Conservation (phyloP, 345 rosid genomes). For the Pistacia atlantica region DNA sequence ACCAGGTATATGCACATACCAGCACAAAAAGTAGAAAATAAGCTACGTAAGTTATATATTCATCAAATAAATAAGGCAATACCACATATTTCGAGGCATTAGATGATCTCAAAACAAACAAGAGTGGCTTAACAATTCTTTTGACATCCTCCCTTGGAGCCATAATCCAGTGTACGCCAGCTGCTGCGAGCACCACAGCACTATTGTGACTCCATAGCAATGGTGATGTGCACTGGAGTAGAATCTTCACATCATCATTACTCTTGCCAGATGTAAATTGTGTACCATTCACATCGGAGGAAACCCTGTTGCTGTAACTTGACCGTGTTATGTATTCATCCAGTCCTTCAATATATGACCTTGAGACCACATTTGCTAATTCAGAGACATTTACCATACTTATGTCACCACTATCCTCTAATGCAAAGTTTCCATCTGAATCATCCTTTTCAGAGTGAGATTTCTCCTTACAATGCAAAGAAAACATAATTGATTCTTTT, state of each 20-base stretch:
- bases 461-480: slow-evolving; percentile 45
- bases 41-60: not conserved
- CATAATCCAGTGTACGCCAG: slow-evolving; percentile 97
- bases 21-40: not conserved
- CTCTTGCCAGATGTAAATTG: slow-evolving; percentile 62
- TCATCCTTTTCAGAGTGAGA: slow-evolving; percentile 48
- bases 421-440: slow-evolving; percentile 35
- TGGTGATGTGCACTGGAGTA: slow-evolving; percentile 89
- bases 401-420: slow-evolving; percentile 33
- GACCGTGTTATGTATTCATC: slow-evolving; percentile 81
- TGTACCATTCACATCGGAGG: slow-evolving; percentile 40
- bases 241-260: slow-evolving; percentile 75
- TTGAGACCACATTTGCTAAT: slow-evolving; percentile 54
- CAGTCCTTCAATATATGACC: slow-evolving; percentile 88
- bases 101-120: slow-evolving; percentile 88
- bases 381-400: slow-evolving; percentile 39
- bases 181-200: slow-evolving; percentile 91
- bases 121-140: slow-evolving; percentile 83
- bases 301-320: slow-evolving; percentile 39
- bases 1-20: not conserved
- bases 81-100: slow-evolving; percentile 93
- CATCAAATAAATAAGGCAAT: slow-evolving; percentile 21
- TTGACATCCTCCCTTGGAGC: slow-evolving; percentile 72
- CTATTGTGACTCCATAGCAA: slow-evolving; percentile 92
- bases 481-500: slow-evolving; percentile 84